phyloP scores from a whole-genome alignment of 345 rosid species.

The Gossypium turneri region DNA sequence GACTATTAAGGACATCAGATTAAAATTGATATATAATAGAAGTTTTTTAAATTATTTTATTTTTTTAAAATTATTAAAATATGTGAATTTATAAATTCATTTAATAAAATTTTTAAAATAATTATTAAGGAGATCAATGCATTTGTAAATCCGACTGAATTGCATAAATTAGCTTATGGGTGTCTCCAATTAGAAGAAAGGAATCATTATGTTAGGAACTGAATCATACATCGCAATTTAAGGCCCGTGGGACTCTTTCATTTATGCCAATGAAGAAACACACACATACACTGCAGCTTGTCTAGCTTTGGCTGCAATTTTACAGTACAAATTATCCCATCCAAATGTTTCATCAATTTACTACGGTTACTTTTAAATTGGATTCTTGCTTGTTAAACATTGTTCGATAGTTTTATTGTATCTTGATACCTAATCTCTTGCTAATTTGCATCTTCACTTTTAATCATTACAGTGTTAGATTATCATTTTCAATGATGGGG shows the following conservation, averaged over 20 bases:
- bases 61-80: too few species aligned
- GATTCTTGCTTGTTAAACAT: background rate
- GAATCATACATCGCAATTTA: background rate
- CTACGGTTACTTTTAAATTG: background rate
- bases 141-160: background rate
- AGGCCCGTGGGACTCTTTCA: background rate
- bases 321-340: background rate
- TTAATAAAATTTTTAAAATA: too few species aligned
- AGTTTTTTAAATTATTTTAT: too few species aligned
- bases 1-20: too few species aligned
- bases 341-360: background rate
- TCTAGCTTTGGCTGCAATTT: background rate
- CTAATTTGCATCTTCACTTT: background rate
- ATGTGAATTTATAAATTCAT: too few species aligned
- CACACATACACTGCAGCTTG: background rate
- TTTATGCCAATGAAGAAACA: background rate
- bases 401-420: background rate
- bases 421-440: conserved; percentile 1
- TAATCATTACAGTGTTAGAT: conserved; percentile 29
- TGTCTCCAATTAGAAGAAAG: too few species aligned
- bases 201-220: too few species aligned
- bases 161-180: background rate
- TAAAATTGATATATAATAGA: too few species aligned
- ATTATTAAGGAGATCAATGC: too few species aligned
- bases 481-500: conserved; percentile 34